Evolutionary conservation across 2,329 filamentous ascomycete species (phyloP).

Genomic region (Aplosporella prunicola): DNA sequence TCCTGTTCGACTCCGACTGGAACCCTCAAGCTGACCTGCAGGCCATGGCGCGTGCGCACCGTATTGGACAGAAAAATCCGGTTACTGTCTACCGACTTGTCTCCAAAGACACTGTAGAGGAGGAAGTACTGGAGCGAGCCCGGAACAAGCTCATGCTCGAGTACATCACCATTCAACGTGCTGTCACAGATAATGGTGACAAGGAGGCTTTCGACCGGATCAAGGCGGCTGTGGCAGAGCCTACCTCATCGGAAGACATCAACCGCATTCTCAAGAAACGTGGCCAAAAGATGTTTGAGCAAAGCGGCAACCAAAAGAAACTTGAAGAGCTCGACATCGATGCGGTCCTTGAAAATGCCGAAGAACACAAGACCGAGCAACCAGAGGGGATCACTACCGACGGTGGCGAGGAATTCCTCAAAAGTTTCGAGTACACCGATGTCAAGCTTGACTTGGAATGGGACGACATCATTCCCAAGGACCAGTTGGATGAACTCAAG

Average conservation of each 20-base stretch:
- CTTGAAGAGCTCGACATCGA: conserved; percentile 97
- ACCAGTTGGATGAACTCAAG: conserved; percentile 82
- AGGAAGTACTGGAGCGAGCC: conserved; percentile 91
- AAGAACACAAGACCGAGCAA: conserved; percentile 93
- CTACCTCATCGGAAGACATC: conserved; percentile 87
- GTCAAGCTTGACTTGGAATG: conserved; percentile 94
- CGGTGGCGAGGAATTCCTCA: conserved; percentile 93
- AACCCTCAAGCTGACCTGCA: conserved; percentile 97
- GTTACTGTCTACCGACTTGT: conserved; percentile 95
- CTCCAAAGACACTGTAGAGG: conserved; percentile 96
- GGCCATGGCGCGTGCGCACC: conserved; percentile 95
- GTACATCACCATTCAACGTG: conserved; percentile 93
- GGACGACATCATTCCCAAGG: conserved; percentile 96
- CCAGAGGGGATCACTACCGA: conserved; percentile 90
- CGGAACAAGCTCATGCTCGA: conserved; percentile 96
- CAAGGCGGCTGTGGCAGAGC: conserved; percentile 74
- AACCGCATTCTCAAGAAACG: conserved; percentile 93
- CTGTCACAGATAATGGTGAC: conserved; percentile 87
- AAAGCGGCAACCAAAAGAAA: conserved; percentile 91
- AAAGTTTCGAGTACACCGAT: conserved; percentile 83
- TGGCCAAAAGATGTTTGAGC: conserved; percentile 99
- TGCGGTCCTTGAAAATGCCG: conserved; percentile 89
- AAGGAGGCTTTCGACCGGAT: conserved; percentile 53
- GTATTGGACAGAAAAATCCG: conserved; percentile 91
- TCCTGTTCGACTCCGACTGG: conserved; percentile 98